Conservation (phyloP, 2,329 filamentous ascomycete genomes). For the Lasiodiplodia sp. region DNA sequence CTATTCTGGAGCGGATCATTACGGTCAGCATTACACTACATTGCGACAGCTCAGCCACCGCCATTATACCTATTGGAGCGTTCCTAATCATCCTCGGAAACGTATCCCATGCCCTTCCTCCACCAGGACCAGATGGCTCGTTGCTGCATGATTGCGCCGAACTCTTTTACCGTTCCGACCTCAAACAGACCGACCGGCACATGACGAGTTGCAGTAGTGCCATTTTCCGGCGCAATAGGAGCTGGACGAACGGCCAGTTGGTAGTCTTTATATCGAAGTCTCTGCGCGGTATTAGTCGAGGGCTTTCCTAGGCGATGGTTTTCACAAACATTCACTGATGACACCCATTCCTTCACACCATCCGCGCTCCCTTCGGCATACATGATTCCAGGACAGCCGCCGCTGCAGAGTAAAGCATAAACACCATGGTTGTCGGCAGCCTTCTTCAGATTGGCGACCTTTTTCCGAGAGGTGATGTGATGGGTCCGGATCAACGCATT, state of each 20-base stretch:
- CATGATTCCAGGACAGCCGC: slow-evolving; percentile 78
- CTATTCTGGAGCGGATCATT: not conserved
- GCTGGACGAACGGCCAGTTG: slow-evolving; percentile 66
- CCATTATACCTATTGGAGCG: not conserved
- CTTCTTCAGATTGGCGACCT: slow-evolving; percentile 69
- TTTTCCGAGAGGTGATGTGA: slow-evolving; percentile 82
- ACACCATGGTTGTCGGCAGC: slow-evolving; percentile 67
- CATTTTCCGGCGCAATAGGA: slow-evolving; percentile 38
- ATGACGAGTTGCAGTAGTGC: slow-evolving; percentile 31
- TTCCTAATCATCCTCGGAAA: not conserved
- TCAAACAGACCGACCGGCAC: slow-evolving; percentile 57
- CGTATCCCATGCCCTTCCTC: slow-evolving; percentile 70
- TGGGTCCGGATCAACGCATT: slow-evolving; percentile 77
- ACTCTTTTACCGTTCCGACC: slow-evolving; percentile 69
- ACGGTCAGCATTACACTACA: not conserved
- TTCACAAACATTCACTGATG: slow-evolving; percentile 61
- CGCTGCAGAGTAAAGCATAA: slow-evolving; percentile 71
- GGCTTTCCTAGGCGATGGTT: not conserved
- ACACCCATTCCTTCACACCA: slow-evolving; percentile 69
- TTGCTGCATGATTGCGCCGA: slow-evolving; percentile 67
- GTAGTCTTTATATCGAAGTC: slow-evolving; percentile 75
- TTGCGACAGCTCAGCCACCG: not conserved
- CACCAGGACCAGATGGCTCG: slow-evolving; percentile 70
- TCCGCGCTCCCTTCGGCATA: slow-evolving; percentile 71
- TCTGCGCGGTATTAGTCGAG: slow-evolving; percentile 34